These are phyloP conservation scores for Colletotrichum spaethianum DNA, from an alignment of 2,329 filamentous ascomycete genomes.

Conservation along the genomic window DNA sequence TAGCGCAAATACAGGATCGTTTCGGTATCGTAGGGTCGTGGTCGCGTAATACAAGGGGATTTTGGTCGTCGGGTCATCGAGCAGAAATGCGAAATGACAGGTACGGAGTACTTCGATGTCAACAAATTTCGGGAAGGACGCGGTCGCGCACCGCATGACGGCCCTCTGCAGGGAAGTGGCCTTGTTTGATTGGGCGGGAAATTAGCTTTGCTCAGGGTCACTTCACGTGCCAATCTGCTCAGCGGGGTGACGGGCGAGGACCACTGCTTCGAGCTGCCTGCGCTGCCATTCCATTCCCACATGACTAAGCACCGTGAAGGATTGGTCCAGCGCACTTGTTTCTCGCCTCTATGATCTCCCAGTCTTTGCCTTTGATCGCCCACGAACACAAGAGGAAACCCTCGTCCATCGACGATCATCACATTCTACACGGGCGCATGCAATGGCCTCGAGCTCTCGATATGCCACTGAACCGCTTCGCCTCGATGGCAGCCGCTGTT, in stretches of 20 bases:
- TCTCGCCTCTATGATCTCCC: background rate
- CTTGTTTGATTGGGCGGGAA: constrained; percentile 40
- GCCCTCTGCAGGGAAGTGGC: constrained; percentile 34
- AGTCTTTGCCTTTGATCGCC: constrained; percentile 2
- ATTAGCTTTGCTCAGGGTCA: constrained; percentile 40
- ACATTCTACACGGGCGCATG: background rate
- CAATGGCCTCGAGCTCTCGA: background rate
- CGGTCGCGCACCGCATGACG: constrained; percentile 42
- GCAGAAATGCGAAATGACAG: constrained; percentile 34
- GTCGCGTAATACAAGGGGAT: constrained; percentile 39
- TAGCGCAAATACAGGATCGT: constrained; percentile 21
- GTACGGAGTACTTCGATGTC: constrained; percentile 38
- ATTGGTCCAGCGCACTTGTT: constrained; percentile 5
- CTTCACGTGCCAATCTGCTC: constrained; percentile 40
- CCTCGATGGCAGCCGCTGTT: too few species aligned
- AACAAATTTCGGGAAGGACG: constrained; percentile 42
- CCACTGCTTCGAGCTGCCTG: background rate
- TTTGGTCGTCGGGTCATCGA: constrained; percentile 24
- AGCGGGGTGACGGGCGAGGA: constrained; percentile 22
- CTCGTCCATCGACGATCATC: background rate
- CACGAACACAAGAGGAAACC: background rate
- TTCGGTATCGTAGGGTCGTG: constrained; percentile 35
- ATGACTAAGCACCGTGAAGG: constrained; percentile 32
- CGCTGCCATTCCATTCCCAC: too few species aligned
- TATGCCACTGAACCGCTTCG: background rate